Conservation (phyloP, 1,139 yeast species). For the Suhomyces atakaporum region DNA sequence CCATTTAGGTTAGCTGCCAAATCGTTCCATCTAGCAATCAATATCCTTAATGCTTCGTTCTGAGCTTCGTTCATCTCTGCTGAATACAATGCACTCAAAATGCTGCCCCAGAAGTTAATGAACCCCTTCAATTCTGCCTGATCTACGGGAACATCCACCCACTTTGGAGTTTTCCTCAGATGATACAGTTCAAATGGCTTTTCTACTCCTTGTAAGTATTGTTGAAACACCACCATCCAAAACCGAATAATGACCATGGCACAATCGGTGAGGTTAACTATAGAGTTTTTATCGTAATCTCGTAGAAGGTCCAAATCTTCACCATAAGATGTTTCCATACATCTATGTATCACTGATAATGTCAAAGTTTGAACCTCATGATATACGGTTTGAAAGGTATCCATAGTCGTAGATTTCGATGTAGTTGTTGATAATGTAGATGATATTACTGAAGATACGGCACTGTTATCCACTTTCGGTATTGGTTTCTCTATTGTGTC, state of each 20-base stretch:
- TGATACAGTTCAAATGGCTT: conserved; percentile 31
- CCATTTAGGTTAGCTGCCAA: too few relatives aligned
- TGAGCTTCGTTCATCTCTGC: conserved; percentile 41
- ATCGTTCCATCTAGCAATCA: conserved; percentile 44
- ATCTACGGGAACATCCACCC: conserved; percentile 30
- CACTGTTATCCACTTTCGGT: neutral
- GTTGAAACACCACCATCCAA: conserved; percentile 62
- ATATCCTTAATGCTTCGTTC: conserved; percentile 36
- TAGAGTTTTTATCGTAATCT: conserved; percentile 42
- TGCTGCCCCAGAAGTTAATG: conserved; percentile 52
- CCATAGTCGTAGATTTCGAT: neutral
- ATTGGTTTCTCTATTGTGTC: neutral
- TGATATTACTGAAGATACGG: neutral
- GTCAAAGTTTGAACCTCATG: conserved; percentile 46
- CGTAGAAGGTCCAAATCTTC: conserved; percentile 53
- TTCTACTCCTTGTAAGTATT: conserved; percentile 25
- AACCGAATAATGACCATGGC: conserved; percentile 44
- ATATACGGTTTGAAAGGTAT: conserved; percentile 15
- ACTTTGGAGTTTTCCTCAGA: conserved; percentile 23
- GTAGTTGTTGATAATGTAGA: neutral
- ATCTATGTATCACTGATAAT: conserved; percentile 50
- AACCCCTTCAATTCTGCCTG: conserved; percentile 38
- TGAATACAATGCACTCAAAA: conserved; percentile 44
- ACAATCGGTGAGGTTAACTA: conserved; percentile 44
- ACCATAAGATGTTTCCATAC: conserved; percentile 58